These are phyloP conservation scores for Geum urbanum DNA, from an alignment of 306 rosid species.

Conservation along the genomic window DNA sequence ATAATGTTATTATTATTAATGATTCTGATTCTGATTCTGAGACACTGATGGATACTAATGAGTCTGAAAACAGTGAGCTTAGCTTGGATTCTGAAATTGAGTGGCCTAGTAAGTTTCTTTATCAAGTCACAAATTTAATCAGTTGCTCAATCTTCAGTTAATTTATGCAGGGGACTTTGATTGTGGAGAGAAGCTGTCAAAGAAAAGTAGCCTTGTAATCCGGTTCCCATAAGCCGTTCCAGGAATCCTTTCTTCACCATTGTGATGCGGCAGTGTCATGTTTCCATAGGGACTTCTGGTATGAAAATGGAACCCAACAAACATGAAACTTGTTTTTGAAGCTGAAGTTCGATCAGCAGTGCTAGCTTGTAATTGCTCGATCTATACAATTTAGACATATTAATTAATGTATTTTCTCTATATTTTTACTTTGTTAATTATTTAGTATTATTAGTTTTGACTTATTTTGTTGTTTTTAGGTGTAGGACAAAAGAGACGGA, in stretches of 20 bases:
- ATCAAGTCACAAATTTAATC: not conserved
- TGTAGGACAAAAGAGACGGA: no score
- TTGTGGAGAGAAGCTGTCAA: not conserved
- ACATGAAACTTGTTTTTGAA: not conserved
- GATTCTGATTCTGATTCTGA: not conserved
- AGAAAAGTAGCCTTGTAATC: not conserved
- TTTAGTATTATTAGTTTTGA: no score
- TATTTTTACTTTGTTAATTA: no score
- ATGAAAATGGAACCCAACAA: not conserved
- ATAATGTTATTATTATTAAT: not conserved
- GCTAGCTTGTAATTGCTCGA: not conserved
- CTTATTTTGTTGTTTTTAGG: no score
- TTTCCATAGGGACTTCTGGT: not conserved
- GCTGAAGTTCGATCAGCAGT: not conserved
- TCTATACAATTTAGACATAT: no score
- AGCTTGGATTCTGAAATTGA: not conserved
- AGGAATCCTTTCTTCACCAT: not conserved
- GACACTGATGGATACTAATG: not conserved
- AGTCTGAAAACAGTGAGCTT: not conserved
- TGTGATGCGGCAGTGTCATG: not conserved
- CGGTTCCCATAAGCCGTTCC: not conserved
- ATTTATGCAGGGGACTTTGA: not conserved
- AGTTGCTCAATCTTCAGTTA: not conserved
- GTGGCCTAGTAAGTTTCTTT: not conserved
- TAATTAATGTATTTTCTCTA: no score